These are phyloP conservation scores for Clavispora santaluciae DNA, from an alignment of 805 yeast species.

Conservation along the genomic window DNA sequence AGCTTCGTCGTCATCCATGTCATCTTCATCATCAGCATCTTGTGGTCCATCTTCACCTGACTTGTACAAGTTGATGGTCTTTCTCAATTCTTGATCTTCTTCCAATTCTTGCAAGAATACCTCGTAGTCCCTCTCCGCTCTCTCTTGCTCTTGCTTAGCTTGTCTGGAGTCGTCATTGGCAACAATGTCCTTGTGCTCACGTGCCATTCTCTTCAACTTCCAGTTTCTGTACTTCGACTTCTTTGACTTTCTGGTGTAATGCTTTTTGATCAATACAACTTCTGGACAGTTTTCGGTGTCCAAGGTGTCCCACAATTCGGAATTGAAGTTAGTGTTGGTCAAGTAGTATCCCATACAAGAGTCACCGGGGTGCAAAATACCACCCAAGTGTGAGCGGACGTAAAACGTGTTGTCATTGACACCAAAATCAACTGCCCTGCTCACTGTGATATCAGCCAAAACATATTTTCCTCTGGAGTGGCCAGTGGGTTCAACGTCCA, in stretches of 20 bases:
- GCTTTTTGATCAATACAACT: slow-evolving; percentile 83
- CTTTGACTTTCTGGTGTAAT: slow-evolving; percentile 73
- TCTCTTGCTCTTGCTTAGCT: slow-evolving; percentile 82
- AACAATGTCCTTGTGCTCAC: slow-evolving; percentile 83
- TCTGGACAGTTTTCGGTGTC: slow-evolving; percentile 68
- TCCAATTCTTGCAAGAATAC: slow-evolving; percentile 94
- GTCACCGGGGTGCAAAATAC: slow-evolving; percentile 93
- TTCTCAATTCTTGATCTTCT: slow-evolving; percentile 93
- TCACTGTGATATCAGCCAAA: slow-evolving; percentile 85
- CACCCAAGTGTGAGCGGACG: slow-evolving; percentile 90
- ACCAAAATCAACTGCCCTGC: slow-evolving; percentile 87
- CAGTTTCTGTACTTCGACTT: slow-evolving; percentile 76
- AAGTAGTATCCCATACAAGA: slow-evolving; percentile 88
- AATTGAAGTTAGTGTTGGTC: slow-evolving; percentile 81
- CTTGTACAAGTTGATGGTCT: slow-evolving; percentile 84
- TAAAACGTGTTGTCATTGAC: slow-evolving; percentile 77
- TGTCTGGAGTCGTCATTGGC: slow-evolving; percentile 66
- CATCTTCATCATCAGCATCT: slow-evolving; percentile 35
- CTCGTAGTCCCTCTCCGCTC: slow-evolving; percentile 94
- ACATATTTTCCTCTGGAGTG: slow-evolving; percentile 69
- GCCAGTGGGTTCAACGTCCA: slow-evolving; percentile 93
- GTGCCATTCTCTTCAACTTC: slow-evolving; percentile 97
- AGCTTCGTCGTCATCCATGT: slow-evolving; percentile 61
- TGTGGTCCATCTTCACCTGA: slow-evolving; percentile 31
- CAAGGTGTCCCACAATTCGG: slow-evolving; percentile 73